Evolutionary conservation across 148 eudicot species (phyloP), one percentile per base, ranked within the genome.

Genomic region (Oxyria digyna): DNA sequence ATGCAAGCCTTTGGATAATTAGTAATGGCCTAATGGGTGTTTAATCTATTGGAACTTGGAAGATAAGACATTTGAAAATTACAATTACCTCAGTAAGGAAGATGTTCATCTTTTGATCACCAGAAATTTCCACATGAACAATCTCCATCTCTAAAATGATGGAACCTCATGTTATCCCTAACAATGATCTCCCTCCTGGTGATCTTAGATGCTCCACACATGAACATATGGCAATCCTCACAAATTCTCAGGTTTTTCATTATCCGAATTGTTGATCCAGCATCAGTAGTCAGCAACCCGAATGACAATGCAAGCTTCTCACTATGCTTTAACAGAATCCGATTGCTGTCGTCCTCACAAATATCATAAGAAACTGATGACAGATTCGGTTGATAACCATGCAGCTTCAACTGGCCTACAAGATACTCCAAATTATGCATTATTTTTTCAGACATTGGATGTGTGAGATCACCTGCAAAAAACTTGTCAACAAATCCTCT

Each of bases 181-280:
- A 85, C 76, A 59, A 87, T 49, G 67, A 81, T 85, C 71, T 83
- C 81, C 77, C 85, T 81, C 23, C 76, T 75, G 1, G 72, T 76
- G 62, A 81, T 67, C 74, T 66, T 68, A 62, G 88, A 84, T 59
- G 82, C 85, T 68, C 81, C 81, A 78, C 87, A 82, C 88, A 85
- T 87, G 49, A 85, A 74, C 27, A 62, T 59, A 68, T 87, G 89
- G 75, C 89, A 87, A 52, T 85, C 92, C 74, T 83, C 89, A 33
- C 92, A 87, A 35, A 87, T 85, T 64, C 89, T 73, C 42, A 84
- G 68, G 76, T 87, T 87, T 76, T 87, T 87, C 80, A 84, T 75
- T 15, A 87, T 84, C 83, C 84, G 79, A 50, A 87, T 78, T 7
- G 79, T 52, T 57, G 69, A 38, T 46, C 71, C 77, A 49, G 72